Evolutionary conservation across 1,284 basidiomycete species (phyloP), one percentile per base, ranked within the genome.

Genomic region (Ganoderma lingzhi): DNA sequence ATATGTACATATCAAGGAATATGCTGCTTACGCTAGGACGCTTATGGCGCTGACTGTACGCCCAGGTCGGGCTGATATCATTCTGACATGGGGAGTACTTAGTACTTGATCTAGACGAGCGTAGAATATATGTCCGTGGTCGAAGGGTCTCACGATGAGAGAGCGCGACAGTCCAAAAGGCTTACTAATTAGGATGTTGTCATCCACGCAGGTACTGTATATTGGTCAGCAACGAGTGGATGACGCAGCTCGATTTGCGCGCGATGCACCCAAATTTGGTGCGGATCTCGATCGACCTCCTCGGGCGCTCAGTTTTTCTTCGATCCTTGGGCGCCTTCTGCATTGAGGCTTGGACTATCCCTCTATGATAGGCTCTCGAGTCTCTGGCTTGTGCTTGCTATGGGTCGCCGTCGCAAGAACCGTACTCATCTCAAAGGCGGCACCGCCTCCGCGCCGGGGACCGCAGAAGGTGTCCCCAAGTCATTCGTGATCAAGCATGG

Each of bases 401-500:
- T 96, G 95, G 93, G 85, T 42, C 90, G 90, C 67, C 88, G 86
- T 84, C 90, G 93, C 78, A 96, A 97, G 82, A 93, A 92, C 79
- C 88, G 94, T 75, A 96, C 95, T 3, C 95, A 97, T 82, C 85
- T 94, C 77, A 96, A 96, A 78, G 90, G 85, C 12, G 81, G 80
- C 64, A 79, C 77, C 17, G 71, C 81, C 6, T 80, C 82, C 23
- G 73, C 76, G 12, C 77, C 80, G 8, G 75, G 76, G 8, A 66
- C 79, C 10, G 73, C 75, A 0, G 84, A 86, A 39, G 84, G 82
- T 68, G 82, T 82, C 0, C 93, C 93, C 4, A 93, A 90, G 79
- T 93, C 93, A 0, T 94, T 95, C 78, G 94, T 99, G 73, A 96
- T 99, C 80, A 97, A 97, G 78, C 94, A 97, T 81, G 97, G 97